Evolutionary conservation across 2,329 filamentous ascomycete species (phyloP), one percentile per base, ranked within the genome.

Genomic region (Trichoderma sp.): DNA sequence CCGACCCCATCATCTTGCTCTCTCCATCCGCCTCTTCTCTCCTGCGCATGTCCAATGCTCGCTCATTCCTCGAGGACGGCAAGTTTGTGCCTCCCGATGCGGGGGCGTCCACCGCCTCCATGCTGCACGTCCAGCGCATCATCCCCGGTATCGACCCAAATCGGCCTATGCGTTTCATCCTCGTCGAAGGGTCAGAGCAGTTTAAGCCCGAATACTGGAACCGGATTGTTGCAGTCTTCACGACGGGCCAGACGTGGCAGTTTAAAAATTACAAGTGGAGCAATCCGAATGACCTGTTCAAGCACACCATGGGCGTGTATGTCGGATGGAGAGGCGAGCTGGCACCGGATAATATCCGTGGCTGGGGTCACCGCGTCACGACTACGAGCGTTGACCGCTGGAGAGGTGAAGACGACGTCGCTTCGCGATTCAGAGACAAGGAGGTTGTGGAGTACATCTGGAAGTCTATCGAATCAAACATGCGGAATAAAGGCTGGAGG

Each of bases 181-280:
- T 99, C 49, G 95, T 98, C 66, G 96, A 99, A 79, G 91, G 90
- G 21, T 92, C 94, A 0, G 91, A 96, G 77, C 91, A 96, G 79
- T 99, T 99, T 86, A 97, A 97, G 79, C 96, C 96, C 0, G 94
- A 98, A 77, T 97, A 98, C 83, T 99, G 96, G 96, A 90, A 90
- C 75, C 90, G 94, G 63, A 91, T 99, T 7, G 96, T 97, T 1
- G 96, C 92, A 14, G 94, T 99, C 68, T 98, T 99, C 82, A 99
- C 96, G 0, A 99, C 96, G 0, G 96, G 96, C 39, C 96, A 99
- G 82, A 90, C 91, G 11, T 99, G 96, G 96, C 96, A 99, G 81
- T 99, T 99, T 83, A 97, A 97, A 82, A 92, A 89, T 73, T 99
- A 99, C 86, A 97, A 97, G 81, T 99, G 96, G 93, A 90, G 90